phyloP scores from a whole-genome alignment of 352 stramenopile species.

The Ophiocytium majus region DNA sequence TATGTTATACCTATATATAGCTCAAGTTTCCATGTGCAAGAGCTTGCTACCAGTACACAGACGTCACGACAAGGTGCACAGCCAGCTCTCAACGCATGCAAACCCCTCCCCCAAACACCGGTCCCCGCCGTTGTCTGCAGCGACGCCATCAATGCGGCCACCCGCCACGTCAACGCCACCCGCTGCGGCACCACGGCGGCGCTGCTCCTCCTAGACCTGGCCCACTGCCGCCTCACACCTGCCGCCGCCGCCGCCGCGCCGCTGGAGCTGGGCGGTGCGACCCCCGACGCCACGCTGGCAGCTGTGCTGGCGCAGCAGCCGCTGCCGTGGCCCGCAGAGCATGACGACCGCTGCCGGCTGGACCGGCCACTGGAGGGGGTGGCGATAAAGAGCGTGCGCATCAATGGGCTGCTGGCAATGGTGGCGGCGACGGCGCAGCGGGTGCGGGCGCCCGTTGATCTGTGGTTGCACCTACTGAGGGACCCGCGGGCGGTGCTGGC shows the following conservation, averaged over 20 bases:
- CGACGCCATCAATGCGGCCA: too few relatives aligned
- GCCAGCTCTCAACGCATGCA: too few relatives aligned
- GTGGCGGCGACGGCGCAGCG: neutral
- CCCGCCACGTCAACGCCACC: too few relatives aligned
- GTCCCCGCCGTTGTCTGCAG: too few relatives aligned
- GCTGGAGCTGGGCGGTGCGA: neutral
- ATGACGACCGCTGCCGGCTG: neutral
- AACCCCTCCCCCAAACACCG: too few relatives aligned
- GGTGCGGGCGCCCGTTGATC: neutral
- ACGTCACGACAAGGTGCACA: too few relatives aligned
- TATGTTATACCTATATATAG: too few relatives aligned
- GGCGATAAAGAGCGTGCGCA: neutral
- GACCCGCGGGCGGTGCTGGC: neutral
- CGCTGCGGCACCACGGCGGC: neutral
- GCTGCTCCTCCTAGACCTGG: neutral
- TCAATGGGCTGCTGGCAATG: neutral
- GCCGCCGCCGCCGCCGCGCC: too few relatives aligned
- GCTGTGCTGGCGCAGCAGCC: neutral
- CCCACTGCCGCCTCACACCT: neutral
- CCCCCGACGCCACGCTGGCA: neutral
- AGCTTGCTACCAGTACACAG: too few relatives aligned
- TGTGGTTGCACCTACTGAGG: neutral
- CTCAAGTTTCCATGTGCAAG: too few relatives aligned
- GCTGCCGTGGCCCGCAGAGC: neutral
- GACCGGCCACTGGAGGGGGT: neutral